These are phyloP conservation scores for Lagenidium giganteum DNA, from an alignment of 352 stramenopile species.

Conservation along the genomic window DNA sequence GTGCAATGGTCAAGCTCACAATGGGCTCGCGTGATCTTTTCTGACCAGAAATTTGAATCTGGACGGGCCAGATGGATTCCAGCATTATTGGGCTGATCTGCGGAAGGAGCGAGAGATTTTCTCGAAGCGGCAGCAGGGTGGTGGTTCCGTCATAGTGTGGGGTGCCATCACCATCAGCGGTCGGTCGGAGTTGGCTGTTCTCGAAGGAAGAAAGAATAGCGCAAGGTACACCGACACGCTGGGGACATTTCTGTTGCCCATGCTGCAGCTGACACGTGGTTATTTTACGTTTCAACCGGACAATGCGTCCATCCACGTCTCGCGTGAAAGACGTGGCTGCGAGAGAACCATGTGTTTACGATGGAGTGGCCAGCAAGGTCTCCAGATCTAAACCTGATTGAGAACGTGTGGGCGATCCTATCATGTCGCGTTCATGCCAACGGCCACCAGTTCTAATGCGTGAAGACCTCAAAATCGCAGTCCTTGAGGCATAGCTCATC, in stretches of 20 bases:
- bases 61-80: slow-evolving; percentile 24
- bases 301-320: slow-evolving; percentile 15
- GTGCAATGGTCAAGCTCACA: too few relatives aligned
- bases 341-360: slow-evolving; percentile 5
- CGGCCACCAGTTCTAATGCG: too few relatives aligned
- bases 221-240: too few relatives aligned
- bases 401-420: slow-evolving; percentile 20
- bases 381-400: slow-evolving; percentile 22
- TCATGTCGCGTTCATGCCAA: slow-evolving; percentile 13
- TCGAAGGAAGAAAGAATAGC: slow-evolving; percentile 5
- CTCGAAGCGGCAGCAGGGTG: neutral
- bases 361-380: slow-evolving; percentile 20
- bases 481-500: too few relatives aligned
- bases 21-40: slow-evolving; percentile 29
- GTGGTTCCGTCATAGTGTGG: too few relatives aligned
- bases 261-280: too few relatives aligned
- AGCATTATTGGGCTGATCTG: slow-evolving; percentile 25
- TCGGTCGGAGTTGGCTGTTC: slow-evolving; percentile 1
- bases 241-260: too few relatives aligned
- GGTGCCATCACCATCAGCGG: too few relatives aligned
- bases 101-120: neutral
- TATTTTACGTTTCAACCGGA: slow-evolving; percentile 27
- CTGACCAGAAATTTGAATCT: slow-evolving; percentile 27
- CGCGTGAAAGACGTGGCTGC: slow-evolving; percentile 10
- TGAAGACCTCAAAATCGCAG: too few relatives aligned